Conservation (phyloP, 768 basidiomycete species). For the Tephrocybe sp. region DNA sequence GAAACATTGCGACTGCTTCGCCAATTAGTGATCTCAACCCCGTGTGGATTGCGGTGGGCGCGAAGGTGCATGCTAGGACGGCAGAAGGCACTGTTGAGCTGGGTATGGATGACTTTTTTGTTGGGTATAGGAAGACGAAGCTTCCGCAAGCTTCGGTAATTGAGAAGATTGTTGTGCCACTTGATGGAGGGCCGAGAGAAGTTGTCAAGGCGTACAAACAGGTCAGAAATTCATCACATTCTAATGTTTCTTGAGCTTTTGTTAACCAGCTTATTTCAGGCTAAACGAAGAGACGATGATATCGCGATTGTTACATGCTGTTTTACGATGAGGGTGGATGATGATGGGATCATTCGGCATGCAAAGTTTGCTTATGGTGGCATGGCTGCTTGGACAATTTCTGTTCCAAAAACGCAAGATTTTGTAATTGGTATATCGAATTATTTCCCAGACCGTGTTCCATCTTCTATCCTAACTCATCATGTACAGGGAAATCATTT, state of each 20-base stretch:
- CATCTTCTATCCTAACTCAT: background rate
- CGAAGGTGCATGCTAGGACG: constrained; percentile 7
- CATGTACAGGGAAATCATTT: constrained; percentile 7
- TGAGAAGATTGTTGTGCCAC: constrained; percentile 15
- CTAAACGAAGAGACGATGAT: constrained; percentile 16
- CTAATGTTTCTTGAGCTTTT: background rate
- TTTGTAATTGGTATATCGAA: constrained; percentile 8
- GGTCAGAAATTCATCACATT: background rate
- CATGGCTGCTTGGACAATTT: constrained; percentile 16
- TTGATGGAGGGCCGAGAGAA: constrained; percentile 13
- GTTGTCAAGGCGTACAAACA: constrained; percentile 18
- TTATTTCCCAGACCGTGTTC: background rate
- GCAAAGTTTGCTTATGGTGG: constrained; percentile 17
- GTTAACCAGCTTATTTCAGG: background rate
- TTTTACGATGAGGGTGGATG: constrained; percentile 11
- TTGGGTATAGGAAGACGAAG: constrained; percentile 15
- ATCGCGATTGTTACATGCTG: constrained; percentile 16
- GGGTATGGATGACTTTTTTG: constrained; percentile 16
- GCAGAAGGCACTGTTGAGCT: constrained; percentile 5
- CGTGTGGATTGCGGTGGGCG: constrained; percentile 13
- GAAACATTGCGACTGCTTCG: constrained; percentile 15
- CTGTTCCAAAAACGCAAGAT: constrained; percentile 12
- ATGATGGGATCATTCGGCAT: constrained; percentile 7
- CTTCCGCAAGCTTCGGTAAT: constrained; percentile 11
- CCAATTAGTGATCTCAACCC: constrained; percentile 18